phyloP scores from a whole-genome alignment of 306 rosid genomes.

The Medicago arabica region DNA sequence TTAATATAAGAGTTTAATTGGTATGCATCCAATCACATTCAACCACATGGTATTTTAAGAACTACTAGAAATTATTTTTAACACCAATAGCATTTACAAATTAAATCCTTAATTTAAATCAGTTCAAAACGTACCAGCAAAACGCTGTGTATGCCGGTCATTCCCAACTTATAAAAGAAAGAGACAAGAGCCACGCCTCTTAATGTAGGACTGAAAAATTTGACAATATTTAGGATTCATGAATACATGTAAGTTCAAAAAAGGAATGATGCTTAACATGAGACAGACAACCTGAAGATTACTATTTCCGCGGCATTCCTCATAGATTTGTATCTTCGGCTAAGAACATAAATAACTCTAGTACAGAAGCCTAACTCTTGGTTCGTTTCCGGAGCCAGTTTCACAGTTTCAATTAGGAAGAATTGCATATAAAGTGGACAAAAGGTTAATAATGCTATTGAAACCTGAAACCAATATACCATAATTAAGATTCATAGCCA shows the following conservation, averaged over 20 bases:
- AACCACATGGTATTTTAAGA: no score
- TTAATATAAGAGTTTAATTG: no score
- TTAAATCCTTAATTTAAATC: neutral
- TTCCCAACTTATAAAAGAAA: slow-evolving; percentile 83
- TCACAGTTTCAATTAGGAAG: slow-evolving; percentile 68
- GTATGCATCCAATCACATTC: no score
- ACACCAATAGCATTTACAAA: no score
- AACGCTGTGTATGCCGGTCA: slow-evolving; percentile 69
- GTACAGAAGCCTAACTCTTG: slow-evolving; percentile 49
- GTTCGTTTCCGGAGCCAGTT: slow-evolving; percentile 39
- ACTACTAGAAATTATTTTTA: no score
- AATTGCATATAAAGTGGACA: slow-evolving; percentile 72
- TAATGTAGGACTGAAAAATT: slow-evolving; percentile 70
- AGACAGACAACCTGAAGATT: slow-evolving; percentile 54
- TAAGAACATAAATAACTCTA: slow-evolving; percentile 48
- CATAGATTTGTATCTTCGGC: slow-evolving; percentile 66
- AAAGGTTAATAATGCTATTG: slow-evolving; percentile 62
- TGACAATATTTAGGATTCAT: slow-evolving; percentile 18
- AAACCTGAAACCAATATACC: slow-evolving; percentile 60
- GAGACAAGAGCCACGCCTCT: slow-evolving; percentile 71
- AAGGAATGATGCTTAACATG: neutral
- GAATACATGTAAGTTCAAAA: neutral
- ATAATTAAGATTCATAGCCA: slow-evolving; percentile 5
- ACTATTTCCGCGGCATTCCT: slow-evolving; percentile 66
- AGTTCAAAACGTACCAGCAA: slow-evolving; percentile 58